Conservation (phyloP, 2,329 filamentous ascomycete species). For the Fusarium floridanum region DNA sequence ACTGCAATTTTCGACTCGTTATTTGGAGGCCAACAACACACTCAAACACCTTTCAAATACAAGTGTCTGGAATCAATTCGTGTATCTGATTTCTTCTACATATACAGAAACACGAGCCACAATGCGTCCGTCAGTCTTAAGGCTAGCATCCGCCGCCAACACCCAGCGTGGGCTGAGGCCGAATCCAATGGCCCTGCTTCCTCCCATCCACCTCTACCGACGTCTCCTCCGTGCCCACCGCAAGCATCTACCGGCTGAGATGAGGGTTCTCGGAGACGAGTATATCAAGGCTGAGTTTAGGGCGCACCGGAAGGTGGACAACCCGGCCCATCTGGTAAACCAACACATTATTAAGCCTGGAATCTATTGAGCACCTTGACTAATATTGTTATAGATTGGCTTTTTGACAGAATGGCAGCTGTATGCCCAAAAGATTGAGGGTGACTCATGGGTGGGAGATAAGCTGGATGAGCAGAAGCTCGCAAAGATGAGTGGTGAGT, state of each 20-base stretch:
- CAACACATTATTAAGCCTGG: neutral
- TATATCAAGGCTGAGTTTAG: slow-evolving; percentile 95
- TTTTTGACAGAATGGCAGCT: slow-evolving; percentile 97
- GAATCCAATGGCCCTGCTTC: slow-evolving; percentile 76
- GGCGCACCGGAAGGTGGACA: slow-evolving; percentile 85
- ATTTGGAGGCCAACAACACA: slow-evolving; percentile 1
- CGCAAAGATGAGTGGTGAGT: slow-evolving; percentile 91
- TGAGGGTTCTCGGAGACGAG: slow-evolving; percentile 87
- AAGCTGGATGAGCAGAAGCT: slow-evolving; percentile 87
- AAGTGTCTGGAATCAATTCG: neutral
- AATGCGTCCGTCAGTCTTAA: slow-evolving; percentile 47
- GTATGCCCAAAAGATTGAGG: slow-evolving; percentile 93
- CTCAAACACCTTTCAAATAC: neutral
- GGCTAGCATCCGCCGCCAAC: slow-evolving; percentile 55
- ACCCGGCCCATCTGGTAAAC: slow-evolving; percentile 88
- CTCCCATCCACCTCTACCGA: slow-evolving; percentile 90
- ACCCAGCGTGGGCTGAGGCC: slow-evolving; percentile 52
- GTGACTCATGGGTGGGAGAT: slow-evolving; percentile 85
- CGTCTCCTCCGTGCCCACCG: slow-evolving; percentile 89
- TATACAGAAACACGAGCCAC: neutral
- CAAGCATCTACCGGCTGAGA: slow-evolving; percentile 78
- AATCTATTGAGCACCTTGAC: neutral
- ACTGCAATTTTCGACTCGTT: slow-evolving; percentile 11
- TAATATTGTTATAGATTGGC: slow-evolving; percentile 74
- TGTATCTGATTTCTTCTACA: neutral